These are phyloP conservation scores for Immersiella caudata DNA, from an alignment of 495 filamentous ascomycete genomes.

Conservation along the genomic window DNA sequence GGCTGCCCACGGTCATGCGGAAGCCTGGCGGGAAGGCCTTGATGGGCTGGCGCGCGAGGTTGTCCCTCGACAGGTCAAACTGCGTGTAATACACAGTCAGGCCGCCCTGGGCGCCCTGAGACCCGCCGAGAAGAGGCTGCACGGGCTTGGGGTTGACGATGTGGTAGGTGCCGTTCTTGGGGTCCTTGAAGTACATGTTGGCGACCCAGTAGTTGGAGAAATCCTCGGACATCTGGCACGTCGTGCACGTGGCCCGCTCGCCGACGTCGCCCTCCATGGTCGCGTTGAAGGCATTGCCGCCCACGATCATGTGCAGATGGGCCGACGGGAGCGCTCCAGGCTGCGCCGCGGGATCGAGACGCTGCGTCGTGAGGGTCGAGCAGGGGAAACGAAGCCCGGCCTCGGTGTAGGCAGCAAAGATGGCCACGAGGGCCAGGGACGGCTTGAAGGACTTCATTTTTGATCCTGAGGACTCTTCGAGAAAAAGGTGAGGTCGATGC, in stretches of 20 bases:
- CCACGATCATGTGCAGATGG: constrained; percentile 54
- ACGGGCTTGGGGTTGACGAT: constrained; percentile 42
- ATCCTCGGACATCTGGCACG: constrained; percentile 33
- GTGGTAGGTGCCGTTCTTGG: constrained; percentile 50
- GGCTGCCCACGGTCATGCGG: constrained; percentile 53
- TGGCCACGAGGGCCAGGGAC: constrained; percentile 10
- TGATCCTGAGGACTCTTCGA: neutral
- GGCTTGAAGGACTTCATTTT: constrained; percentile 14
- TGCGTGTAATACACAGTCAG: constrained; percentile 51
- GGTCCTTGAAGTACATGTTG: constrained; percentile 51
- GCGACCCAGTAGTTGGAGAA: constrained; percentile 48
- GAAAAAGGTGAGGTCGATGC: neutral
- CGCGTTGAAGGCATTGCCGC: constrained; percentile 54
- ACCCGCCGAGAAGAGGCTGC: constrained; percentile 47
- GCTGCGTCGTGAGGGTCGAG: constrained; percentile 30
- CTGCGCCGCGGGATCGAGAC: constrained; percentile 50
- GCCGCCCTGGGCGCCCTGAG: constrained; percentile 46
- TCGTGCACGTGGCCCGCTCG: constrained; percentile 39
- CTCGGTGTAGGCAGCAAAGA: constrained; percentile 1
- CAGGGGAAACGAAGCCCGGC: constrained; percentile 21
- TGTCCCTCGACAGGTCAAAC: constrained; percentile 37
- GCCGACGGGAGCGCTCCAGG: constrained; percentile 43
- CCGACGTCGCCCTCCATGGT: constrained; percentile 55
- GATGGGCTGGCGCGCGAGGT: constrained; percentile 40
- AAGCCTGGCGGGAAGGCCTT: constrained; percentile 44